Base-by-base conservation (phyloP, 352 stramenopile species). In the Pythium monospermum region DNA sequence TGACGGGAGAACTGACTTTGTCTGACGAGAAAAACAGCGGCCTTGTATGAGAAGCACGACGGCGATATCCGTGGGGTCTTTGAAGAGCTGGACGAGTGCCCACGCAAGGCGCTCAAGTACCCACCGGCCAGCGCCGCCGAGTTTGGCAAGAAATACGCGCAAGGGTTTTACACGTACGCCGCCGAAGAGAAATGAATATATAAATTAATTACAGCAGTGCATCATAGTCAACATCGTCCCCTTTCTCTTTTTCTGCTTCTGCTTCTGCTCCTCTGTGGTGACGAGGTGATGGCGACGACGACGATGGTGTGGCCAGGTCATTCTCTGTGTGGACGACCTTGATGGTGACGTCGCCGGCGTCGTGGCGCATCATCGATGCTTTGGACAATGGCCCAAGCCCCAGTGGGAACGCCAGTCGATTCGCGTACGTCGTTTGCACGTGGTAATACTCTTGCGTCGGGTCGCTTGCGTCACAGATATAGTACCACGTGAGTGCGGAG, bases 81-180 rank as follows among this genome's bases (percentile, higher is more conserved):
- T 51, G 61, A 86, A 67, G 77, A 88, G 36, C 69, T 91, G 13
- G 69, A 89, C 33, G 81, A 91, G 54, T 88, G 72, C 25, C 81
- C 81, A 12, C 74, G 76, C 30, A 91, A 91, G 54, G 81, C 75
- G 35, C 61, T 91, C 30, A 91, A 91, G 55, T 61, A 91, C 49
- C 76, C 76, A 16, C 81, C 81, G 15, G 49, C 56, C 3, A 76
- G 68, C 13, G 73, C 78, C 7, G 56, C 68, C 11, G 81, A 88
- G 33, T 91, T 91, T 52, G 78, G 81, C 23, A 87, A 76, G 47
- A 83, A 81, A 55, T 91, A 91, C 36, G 81, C 81, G 1, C 81
- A 91, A 43, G 81, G 78, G 11, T 91, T 89, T 52, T 91, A 91
- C 71, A 88, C 81, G 22, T 87, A 84, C 64, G 80, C 80, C 0